Evolutionary conservation across 1,284 basidiomycete genomes (phyloP).

Genomic region (Neonothopanus nambi): DNA sequence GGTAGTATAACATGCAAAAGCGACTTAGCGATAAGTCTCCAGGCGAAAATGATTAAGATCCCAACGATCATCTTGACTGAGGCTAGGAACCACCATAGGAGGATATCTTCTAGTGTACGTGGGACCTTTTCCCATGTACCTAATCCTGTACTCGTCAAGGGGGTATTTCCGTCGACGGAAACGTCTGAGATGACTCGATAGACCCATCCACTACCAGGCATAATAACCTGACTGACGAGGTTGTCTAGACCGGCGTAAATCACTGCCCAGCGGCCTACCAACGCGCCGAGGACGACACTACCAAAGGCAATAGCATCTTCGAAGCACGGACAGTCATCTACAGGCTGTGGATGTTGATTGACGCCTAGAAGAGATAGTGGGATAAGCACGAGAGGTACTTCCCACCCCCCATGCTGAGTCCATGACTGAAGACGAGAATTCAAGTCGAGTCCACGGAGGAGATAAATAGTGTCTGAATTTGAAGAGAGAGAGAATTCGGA

Average conservation of each 20-base stretch:
- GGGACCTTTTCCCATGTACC: slow-evolving; percentile 35
- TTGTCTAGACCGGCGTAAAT: slow-evolving; percentile 8
- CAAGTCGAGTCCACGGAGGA: slow-evolving; percentile 41
- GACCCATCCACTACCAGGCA: slow-evolving; percentile 60
- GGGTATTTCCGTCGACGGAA: background rate
- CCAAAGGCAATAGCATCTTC: slow-evolving; percentile 96
- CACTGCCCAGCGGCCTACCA: slow-evolving; percentile 65
- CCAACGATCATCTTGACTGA: slow-evolving; percentile 66
- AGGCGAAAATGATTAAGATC: slow-evolving; percentile 74
- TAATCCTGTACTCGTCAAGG: slow-evolving; percentile 20
- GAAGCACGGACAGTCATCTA: slow-evolving; percentile 97
- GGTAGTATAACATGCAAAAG: slow-evolving; percentile 75
- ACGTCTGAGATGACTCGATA: slow-evolving; percentile 14
- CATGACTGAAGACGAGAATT: slow-evolving; percentile 47
- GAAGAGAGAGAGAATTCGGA: background rate
- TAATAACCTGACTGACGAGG: slow-evolving; percentile 30
- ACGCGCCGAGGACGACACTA: slow-evolving; percentile 80
- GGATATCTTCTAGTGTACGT: slow-evolving; percentile 46
- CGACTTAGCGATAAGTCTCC: slow-evolving; percentile 85
- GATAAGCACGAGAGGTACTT: slow-evolving; percentile 72
- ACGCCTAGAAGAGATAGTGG: slow-evolving; percentile 74
- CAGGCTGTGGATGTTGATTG: slow-evolving; percentile 88
- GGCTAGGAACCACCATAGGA: slow-evolving; percentile 58
- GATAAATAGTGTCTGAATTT: slow-evolving; percentile 20
- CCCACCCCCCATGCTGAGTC: slow-evolving; percentile 53